Evolutionary conservation across 2,329 filamentous ascomycete genomes (phyloP), one percentile per base, ranked within the genome.

Genomic region (Xylariaceae sp.): DNA sequence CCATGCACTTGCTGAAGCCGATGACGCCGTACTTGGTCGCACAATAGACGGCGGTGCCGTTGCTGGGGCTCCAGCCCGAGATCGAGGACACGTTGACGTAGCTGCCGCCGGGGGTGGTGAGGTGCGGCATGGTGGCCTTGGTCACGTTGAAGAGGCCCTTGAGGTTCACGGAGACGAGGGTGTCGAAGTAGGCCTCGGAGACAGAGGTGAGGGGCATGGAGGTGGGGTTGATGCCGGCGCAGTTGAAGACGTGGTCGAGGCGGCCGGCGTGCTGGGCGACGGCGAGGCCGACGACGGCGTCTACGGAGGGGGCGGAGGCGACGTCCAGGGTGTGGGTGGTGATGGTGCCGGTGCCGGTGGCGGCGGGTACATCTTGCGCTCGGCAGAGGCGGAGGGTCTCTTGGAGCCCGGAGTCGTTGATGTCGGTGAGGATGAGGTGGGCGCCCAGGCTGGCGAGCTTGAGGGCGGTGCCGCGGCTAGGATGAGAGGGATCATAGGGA

Each of bases 171-270:
- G 64, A 62, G 17, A 74, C 56, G 7, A 74, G 56, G 34, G 62
- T 66, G 46, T 70, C 64, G 57, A 65, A 73, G 49, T 72, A 76
- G 9, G 59, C 69, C 42, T 77, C 68, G 2, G 61, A 60, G 1
- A 65, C 65, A 4, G 64, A 55, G 24, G 60, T 62, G 19, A 72
- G 60, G 3, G 64, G 54, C 18, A 66, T 57, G 2, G 56, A 53
- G 1, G 67, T 72, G 2, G 71, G 71, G 46, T 74, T 74, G n/a
- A 74, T 58, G 26, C 71, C 71, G 6, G 64, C 60, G 41, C 70
- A 70, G 48, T 65, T 66, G 51, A 68, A 68, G 4, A 68, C 56
- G 37, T 62, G 56, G 50, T 66, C 54, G 9, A 68, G 51, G 8
- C 47, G 48, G 7, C 55, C 53, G 26, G 9, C 28, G 30, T 64